Evolutionary conservation across 495 filamentous ascomycete species (phyloP).

Genomic region (Sporormia fimetaria): DNA sequence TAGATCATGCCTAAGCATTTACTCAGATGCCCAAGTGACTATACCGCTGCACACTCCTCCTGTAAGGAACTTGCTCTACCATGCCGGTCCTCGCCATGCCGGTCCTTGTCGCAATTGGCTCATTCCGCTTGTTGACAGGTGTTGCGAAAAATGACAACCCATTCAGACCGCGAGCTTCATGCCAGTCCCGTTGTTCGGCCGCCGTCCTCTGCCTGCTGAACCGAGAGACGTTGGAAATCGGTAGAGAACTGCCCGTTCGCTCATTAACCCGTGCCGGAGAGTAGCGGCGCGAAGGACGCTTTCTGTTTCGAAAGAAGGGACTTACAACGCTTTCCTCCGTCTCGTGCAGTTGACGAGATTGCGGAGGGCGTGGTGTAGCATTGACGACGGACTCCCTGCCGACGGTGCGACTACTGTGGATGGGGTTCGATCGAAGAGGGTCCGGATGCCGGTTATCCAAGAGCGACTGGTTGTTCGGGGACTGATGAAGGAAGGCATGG

Average conservation of each 20-base stretch:
- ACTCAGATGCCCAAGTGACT: too few species aligned
- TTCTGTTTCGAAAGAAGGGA: constrained; percentile 27
- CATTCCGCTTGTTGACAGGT: constrained; percentile 10
- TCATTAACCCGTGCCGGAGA: constrained; percentile 1
- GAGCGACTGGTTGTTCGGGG: background rate
- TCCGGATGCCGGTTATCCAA: constrained; percentile 2
- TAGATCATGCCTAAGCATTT: too few species aligned
- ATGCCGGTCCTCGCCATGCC: too few species aligned
- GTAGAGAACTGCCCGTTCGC: constrained; percentile 1
- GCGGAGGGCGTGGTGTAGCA: constrained; percentile 9
- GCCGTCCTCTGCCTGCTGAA: constrained; percentile 5
- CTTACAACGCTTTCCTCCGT: constrained; percentile 21
- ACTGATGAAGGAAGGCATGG: constrained; percentile 6
- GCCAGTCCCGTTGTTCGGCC: constrained; percentile 3
- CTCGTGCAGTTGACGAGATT: constrained; percentile 1
- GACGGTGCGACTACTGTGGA: background rate
- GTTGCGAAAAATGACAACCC: constrained; percentile 23
- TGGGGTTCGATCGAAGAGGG: constrained; percentile 4
- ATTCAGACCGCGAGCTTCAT: constrained; percentile 19
- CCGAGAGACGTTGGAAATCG: constrained; percentile 6
- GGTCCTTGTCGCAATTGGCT: too few species aligned
- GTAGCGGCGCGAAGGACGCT: constrained; percentile 2
- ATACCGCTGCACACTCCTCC: too few species aligned
- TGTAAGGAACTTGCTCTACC: too few species aligned
- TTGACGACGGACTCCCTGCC: background rate